phyloP scores from a whole-genome alignment of 805 yeast genomes.

The Monosporozyma aerobia region DNA sequence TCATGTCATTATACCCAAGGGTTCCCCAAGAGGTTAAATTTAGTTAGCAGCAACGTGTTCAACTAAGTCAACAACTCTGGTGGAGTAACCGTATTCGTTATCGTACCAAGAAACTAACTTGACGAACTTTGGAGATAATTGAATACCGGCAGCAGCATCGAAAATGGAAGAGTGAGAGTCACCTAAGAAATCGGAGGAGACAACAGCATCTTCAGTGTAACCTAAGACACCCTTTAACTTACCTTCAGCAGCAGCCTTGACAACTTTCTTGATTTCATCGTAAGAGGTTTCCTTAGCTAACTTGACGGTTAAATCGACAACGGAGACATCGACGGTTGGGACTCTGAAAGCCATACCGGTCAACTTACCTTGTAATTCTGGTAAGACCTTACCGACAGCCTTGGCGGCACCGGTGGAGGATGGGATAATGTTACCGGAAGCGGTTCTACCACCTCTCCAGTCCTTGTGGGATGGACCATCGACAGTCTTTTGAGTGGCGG shows the following conservation, averaged over 20 bases:
- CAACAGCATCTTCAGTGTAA: conserved; percentile 65
- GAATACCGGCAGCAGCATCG: conserved; percentile 63
- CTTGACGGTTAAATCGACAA: conserved; percentile 62
- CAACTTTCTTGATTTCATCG: conserved; percentile 52
- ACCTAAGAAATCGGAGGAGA: conserved; percentile 59
- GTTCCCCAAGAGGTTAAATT: too few relatives aligned
- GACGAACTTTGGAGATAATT: conserved; percentile 60
- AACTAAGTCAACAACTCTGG: conserved; percentile 66
- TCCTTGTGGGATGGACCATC: conserved; percentile 73
- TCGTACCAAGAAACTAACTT: conserved; percentile 68
- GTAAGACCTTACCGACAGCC: conserved; percentile 68
- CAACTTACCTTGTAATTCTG: conserved; percentile 61
- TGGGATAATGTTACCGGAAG: conserved; percentile 67
- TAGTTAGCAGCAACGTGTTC: conserved; percentile 43
- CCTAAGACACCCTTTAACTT: conserved; percentile 53
- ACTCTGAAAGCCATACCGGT: conserved; percentile 70
- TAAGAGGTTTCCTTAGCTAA: conserved; percentile 49
- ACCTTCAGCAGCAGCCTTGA: conserved; percentile 54
- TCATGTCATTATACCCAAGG: background rate
- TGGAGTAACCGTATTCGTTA: conserved; percentile 67
- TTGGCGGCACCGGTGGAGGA: conserved; percentile 72
- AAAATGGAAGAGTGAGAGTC: conserved; percentile 56
- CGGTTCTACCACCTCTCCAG: conserved; percentile 78
- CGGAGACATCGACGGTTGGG: conserved; percentile 66
- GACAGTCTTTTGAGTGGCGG: conserved; percentile 66